phyloP scores from a whole-genome alignment of 2,329 filamentous ascomycete species.

The Chaetomiaceae sp. region DNA sequence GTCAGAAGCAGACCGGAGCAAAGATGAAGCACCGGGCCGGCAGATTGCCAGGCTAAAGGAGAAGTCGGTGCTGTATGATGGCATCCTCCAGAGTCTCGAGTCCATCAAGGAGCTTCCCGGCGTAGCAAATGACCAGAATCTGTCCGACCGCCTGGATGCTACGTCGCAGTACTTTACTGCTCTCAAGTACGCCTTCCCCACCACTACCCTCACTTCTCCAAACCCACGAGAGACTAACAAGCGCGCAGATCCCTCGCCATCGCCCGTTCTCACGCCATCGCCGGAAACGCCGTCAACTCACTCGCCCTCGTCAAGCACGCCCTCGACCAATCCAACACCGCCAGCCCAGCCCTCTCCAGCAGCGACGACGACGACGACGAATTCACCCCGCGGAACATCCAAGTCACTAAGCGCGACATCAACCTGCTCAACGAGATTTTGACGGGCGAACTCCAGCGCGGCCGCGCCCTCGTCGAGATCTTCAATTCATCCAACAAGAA shows the following conservation, averaged over 20 bases:
- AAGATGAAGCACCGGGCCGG: constrained; percentile 65
- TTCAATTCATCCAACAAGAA: constrained; percentile 57
- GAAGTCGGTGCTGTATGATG: constrained; percentile 84
- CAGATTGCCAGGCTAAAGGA: constrained; percentile 79
- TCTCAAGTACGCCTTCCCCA: constrained; percentile 60
- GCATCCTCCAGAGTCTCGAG: constrained; percentile 83
- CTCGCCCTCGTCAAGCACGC: constrained; percentile 80
- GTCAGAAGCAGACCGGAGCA: constrained; percentile 32
- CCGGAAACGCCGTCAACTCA: constrained; percentile 68
- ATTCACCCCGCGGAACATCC: constrained; percentile 58
- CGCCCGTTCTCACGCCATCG: constrained; percentile 74
- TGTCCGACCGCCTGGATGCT: constrained; percentile 72
- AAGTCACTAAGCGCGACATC: constrained; percentile 57
- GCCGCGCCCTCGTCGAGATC: constrained; percentile 81
- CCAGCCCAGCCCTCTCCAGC: constrained; percentile 42
- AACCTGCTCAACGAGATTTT: constrained; percentile 58
- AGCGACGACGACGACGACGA: constrained; percentile 31
- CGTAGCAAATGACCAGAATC: constrained; percentile 74
- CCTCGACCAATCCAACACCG: constrained; percentile 53
- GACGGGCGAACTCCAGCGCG: constrained; percentile 68
- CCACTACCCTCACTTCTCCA: neutral
- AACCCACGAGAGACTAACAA: constrained; percentile 14
- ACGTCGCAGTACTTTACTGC: constrained; percentile 82
- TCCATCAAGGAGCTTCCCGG: constrained; percentile 86
- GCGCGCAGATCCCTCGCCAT: constrained; percentile 80